These are phyloP conservation scores for Volvox carteri DNA, from an alignment of 163 green algal genomes.

Conservation along the genomic window DNA sequence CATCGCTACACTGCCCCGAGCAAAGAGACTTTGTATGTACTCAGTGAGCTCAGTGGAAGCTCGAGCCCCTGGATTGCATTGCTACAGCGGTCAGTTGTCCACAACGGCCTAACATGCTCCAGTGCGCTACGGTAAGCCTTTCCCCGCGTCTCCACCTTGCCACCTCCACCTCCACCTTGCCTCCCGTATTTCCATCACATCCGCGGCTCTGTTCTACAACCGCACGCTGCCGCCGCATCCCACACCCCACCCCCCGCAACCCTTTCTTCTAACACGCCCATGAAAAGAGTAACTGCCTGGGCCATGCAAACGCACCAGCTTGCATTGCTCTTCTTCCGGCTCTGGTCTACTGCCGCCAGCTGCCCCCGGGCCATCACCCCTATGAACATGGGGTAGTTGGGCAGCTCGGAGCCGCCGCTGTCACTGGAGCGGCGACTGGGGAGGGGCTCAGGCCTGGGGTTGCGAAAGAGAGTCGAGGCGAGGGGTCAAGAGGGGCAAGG, in stretches of 20 bases:
- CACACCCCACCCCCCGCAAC: background rate
- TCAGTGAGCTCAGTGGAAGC: background rate
- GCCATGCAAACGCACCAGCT: conserved; percentile 1
- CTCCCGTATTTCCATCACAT: background rate
- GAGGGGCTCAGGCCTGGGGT: background rate
- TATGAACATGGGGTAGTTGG: conserved; percentile 54
- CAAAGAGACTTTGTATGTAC: background rate
- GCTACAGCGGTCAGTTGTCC: background rate
- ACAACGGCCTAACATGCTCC: too few species aligned
- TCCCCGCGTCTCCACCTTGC: too few species aligned
- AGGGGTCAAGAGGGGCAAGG: background rate
- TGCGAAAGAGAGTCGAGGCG: background rate
- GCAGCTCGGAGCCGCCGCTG: background rate
- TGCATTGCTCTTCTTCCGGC: conserved; percentile 15
- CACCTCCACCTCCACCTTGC: too few species aligned
- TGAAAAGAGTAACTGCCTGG: too few species aligned
- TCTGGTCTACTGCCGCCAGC: conserved; percentile 27
- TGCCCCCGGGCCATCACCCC: conserved; percentile 28
- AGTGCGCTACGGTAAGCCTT: too few species aligned
- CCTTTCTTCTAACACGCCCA: background rate
- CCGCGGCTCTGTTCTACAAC: background rate
- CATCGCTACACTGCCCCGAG: background rate
- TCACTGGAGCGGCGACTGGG: background rate
- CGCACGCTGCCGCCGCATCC: background rate
- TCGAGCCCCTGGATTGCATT: background rate